Evolutionary conservation across 139 green algal genomes (phyloP).

Genomic region (Ostreobium quekettii): DNA sequence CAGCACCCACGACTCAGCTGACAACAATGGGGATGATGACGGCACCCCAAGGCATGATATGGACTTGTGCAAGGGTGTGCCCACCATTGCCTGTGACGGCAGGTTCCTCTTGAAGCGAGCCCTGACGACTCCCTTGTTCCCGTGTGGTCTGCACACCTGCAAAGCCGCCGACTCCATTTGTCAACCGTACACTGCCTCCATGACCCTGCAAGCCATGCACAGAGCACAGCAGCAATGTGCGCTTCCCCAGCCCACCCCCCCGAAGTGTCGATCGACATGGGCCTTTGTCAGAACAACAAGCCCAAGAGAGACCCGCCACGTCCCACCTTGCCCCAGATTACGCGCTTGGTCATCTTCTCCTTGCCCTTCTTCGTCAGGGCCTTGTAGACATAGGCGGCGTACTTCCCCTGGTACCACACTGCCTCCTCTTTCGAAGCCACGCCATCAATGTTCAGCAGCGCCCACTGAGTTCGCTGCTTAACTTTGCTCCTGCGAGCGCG

Average conservation of each 20-base stretch:
- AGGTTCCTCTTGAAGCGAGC: conserved; percentile 17
- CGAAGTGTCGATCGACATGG: conserved; percentile 1
- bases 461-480: conserved; percentile 8
- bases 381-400: conserved; percentile 13
- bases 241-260: too few species aligned
- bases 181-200: too few species aligned
- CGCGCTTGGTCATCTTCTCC: background rate
- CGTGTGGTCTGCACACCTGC: conserved; percentile 6
- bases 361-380: background rate
- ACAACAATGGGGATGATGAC: too few species aligned
- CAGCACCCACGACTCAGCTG: too few species aligned
- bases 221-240: too few species aligned
- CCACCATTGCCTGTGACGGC: conserved; percentile 13
- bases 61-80: too few species aligned
- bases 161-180: too few species aligned
- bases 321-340: conserved; percentile 16
- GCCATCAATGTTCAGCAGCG: conserved; percentile 16
- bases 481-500: conserved; percentile 17
- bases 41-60: too few species aligned
- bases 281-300: background rate
- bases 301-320: background rate
- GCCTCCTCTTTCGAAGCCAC: conserved; percentile 10
- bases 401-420: conserved; percentile 13
- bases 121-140: conserved; percentile 12
- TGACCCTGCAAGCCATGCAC: too few species aligned